Evolutionary conservation across 192 early-diverging fungal genomes (phyloP).

Genomic region (Coemansia sp.): DNA sequence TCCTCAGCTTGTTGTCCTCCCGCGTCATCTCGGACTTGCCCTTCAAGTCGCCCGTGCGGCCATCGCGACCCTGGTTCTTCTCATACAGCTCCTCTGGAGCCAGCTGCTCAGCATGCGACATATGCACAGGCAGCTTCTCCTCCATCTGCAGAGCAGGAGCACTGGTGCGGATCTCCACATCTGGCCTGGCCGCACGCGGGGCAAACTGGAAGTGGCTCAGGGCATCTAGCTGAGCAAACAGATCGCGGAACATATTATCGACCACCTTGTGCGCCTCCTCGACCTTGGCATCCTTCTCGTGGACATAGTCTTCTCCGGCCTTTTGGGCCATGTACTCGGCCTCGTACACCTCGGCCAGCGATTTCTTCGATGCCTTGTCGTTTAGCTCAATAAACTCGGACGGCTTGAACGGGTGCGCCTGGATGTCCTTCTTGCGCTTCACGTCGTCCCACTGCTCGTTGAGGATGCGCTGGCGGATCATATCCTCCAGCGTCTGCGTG

Average conservation of each 20-base stretch:
- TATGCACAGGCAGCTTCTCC: constrained; percentile 86
- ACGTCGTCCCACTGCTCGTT: constrained; percentile 93
- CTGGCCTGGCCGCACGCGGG: constrained; percentile 73
- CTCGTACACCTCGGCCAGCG: constrained; percentile 90
- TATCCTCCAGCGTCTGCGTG: constrained; percentile 82
- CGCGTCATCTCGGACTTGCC: constrained; percentile 74
- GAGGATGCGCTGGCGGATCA: constrained; percentile 90
- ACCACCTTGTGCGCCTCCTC: constrained; percentile 84
- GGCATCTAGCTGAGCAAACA: constrained; percentile 86
- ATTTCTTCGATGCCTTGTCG: constrained; percentile 83
- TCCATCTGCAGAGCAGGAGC: constrained; percentile 91
- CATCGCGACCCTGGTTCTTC: constrained; percentile 55
- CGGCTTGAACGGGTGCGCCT: constrained; percentile 64
- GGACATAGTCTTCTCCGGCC: constrained; percentile 39
- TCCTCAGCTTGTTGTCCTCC: constrained; percentile 68
- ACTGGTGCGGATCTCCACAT: constrained; percentile 72
- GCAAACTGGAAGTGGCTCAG: constrained; percentile 93
- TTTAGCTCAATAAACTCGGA: constrained; percentile 74
- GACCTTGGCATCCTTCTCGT: constrained; percentile 67
- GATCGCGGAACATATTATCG: constrained; percentile 65
- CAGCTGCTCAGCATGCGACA: constrained; percentile 73
- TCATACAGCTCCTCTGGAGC: constrained; percentile 91
- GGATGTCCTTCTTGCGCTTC: constrained; percentile 78
- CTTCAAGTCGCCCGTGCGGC: constrained; percentile 60
- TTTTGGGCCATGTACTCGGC: constrained; percentile 74